A percentile compares a stretch with the other conserved stretches of the same genome.
Conservation (phyloP, 441 rosid species). For the Jatropha multifida region DNA sequence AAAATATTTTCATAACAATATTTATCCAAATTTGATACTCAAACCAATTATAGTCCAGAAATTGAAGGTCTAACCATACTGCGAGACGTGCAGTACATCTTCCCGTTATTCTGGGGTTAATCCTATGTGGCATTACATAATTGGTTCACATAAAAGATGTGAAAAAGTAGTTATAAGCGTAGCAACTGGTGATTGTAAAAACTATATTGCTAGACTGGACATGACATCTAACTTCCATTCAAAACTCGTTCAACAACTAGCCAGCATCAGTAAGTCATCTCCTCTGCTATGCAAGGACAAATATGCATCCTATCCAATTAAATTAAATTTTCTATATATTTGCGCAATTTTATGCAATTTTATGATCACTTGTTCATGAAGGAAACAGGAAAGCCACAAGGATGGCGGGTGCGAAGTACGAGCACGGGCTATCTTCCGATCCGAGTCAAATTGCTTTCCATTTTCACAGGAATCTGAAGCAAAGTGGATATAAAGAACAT, state of each 20-base stretch:
- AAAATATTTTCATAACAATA: background rate
- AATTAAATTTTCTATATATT: background rate
- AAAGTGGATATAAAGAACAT: conserved; percentile 29
- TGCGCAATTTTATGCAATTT: background rate
- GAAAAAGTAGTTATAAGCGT: background rate
- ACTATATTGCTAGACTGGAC: background rate
- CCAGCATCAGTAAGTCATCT: conserved; percentile 27
- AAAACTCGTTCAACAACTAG: conserved; percentile 35
- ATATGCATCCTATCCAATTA: background rate
- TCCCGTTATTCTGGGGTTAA: background rate
- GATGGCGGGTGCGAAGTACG: conserved; percentile 22
- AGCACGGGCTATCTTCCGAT: conserved; percentile 5
- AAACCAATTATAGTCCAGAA: background rate
- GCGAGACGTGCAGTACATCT: background rate
- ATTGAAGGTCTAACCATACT: background rate
- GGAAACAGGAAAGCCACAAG: conserved; percentile 14
- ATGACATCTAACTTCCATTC: conserved; percentile 43
- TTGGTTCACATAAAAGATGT: background rate
- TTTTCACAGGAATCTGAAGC: conserved; percentile 18
- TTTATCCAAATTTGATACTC: background rate
- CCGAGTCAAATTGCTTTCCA: background rate
- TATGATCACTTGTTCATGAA: background rate
- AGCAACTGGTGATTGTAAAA: too few relatives aligned
- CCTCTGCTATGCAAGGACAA: background rate
- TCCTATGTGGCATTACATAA: background rate